phyloP scores from a whole-genome alignment of 2,329 filamentous ascomycete genomes.

The Myriosclerotinia duriaeana region DNA sequence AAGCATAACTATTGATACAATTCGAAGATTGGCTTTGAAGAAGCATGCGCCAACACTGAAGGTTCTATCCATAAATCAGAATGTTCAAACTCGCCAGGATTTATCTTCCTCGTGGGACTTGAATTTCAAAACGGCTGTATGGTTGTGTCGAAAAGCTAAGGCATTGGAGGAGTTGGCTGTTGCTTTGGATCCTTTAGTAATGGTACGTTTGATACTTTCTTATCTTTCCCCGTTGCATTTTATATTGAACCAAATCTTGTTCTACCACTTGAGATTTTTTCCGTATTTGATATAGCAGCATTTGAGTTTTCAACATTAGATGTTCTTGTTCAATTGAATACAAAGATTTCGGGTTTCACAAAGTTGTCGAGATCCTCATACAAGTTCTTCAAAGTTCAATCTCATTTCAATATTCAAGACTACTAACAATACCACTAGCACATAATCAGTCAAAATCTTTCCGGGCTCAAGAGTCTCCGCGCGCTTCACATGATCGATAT shows the following conservation, averaged over 20 bases:
- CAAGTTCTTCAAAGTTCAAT: neutral
- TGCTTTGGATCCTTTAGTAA: constrained; percentile 53
- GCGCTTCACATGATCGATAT: constrained; percentile 57
- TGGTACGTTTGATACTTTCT: constrained; percentile 48
- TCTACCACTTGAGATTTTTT: neutral
- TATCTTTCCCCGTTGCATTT: neutral
- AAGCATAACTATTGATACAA: constrained; percentile 54
- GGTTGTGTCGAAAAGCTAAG: constrained; percentile 53
- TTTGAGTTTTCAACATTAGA: no score
- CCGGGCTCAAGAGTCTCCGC: constrained; percentile 49
- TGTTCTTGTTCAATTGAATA: neutral
- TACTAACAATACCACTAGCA: constrained; percentile 46
- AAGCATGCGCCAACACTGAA: constrained; percentile 57
- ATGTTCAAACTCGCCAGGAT: constrained; percentile 54
- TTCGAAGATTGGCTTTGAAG: constrained; percentile 55
- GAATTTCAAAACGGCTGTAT: constrained; percentile 53
- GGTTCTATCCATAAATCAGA: constrained; percentile 61
- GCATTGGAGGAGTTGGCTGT: constrained; percentile 56
- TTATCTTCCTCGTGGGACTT: constrained; percentile 55
- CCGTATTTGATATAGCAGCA: neutral
- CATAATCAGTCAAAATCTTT: constrained; percentile 55
- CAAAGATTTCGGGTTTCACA: neutral
- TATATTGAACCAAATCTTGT: neutral
- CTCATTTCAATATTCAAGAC: no score
- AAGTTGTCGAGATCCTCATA: neutral